Conservation (phyloP, 192 early-diverging fungal species). For the Geranomyces variabilis region DNA sequence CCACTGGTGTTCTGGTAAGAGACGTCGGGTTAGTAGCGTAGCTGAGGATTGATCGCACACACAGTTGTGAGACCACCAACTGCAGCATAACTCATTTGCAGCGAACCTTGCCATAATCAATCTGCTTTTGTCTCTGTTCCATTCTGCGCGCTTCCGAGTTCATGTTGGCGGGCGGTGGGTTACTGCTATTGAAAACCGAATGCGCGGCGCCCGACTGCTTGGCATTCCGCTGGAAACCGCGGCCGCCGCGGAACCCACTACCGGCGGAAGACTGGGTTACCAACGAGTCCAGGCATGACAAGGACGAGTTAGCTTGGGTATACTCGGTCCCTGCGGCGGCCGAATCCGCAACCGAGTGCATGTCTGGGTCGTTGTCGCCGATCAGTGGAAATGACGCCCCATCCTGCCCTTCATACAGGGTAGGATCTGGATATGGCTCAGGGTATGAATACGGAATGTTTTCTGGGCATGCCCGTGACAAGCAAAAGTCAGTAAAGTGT, state of each 20-base stretch:
- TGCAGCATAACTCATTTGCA: neutral
- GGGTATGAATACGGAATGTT: neutral
- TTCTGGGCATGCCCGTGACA: neutral
- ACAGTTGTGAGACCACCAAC: too few species aligned
- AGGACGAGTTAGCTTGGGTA: conserved; percentile 21
- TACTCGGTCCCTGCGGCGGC: neutral
- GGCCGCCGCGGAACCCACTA: conserved; percentile 15
- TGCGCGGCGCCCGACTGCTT: neutral
- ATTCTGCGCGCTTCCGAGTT: conserved; percentile 43
- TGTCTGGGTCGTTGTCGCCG: neutral
- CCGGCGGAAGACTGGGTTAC: conserved; percentile 42
- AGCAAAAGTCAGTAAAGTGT: too few species aligned
- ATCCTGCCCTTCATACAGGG: conserved; percentile 17
- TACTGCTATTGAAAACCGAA: neutral
- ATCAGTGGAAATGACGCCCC: neutral
- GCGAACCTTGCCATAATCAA: conserved; percentile 57
- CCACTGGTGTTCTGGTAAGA: conserved; percentile 55
- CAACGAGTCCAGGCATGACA: conserved; percentile 42
- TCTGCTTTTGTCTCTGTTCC: conserved; percentile 62
- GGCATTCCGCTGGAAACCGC: neutral
- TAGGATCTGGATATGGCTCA: neutral
- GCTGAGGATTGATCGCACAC: too few species aligned
- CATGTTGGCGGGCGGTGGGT: neutral
- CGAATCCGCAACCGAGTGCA: conserved; percentile 23
- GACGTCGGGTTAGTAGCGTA: too few species aligned